Conservation (phyloP, 1,284 basidiomycete genomes). For the Fistulina hepatica region DNA sequence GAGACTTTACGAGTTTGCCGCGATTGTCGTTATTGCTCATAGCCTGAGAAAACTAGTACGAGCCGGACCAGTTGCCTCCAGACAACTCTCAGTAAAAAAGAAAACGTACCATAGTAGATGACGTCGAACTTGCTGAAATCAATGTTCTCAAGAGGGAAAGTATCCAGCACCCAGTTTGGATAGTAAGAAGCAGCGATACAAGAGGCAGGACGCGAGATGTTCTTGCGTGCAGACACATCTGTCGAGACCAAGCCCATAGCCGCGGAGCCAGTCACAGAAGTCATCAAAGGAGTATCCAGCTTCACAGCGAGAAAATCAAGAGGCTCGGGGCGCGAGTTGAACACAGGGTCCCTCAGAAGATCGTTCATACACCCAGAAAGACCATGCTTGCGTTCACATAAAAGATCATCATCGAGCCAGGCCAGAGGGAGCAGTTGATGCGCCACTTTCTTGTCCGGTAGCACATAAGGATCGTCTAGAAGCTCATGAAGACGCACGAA, state of each 20-base stretch:
- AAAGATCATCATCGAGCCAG: conserved; percentile 42
- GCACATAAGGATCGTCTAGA: conserved; percentile 27
- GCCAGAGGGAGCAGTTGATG: conserved; percentile 39
- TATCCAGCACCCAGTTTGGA: conserved; percentile 49
- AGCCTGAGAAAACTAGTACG: conserved; percentile 2
- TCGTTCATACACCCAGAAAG: conserved; percentile 32
- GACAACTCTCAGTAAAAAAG: too few relatives aligned
- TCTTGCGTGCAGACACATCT: too few relatives aligned
- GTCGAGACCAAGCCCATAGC: too few relatives aligned
- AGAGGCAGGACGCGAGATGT: conserved; percentile 14
- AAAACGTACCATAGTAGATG: conserved; percentile 44
- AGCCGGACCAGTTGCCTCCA: too few relatives aligned
- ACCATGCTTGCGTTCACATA: conserved; percentile 40
- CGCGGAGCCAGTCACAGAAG: too few relatives aligned
- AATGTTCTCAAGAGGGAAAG: conserved; percentile 51
- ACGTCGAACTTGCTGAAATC: conserved; percentile 66
- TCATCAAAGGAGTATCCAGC: conserved; percentile 15
- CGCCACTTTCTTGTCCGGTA: conserved; percentile 39
- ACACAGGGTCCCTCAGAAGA: conserved; percentile 27
- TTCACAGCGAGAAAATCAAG: conserved; percentile 32
- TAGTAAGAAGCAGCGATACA: conserved; percentile 45
- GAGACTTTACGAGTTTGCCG: conserved; percentile 48
- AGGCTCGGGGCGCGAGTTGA: conserved; percentile 24
- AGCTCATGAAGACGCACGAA: conserved; percentile 34
- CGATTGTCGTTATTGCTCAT: conserved; percentile 39